Percentiles rank a stretch among this genome's conserved stretches.
Evolutionary conservation across 495 filamentous ascomycete genomes (phyloP).

Genomic region (Xanthoparmelia taractica): DNA sequence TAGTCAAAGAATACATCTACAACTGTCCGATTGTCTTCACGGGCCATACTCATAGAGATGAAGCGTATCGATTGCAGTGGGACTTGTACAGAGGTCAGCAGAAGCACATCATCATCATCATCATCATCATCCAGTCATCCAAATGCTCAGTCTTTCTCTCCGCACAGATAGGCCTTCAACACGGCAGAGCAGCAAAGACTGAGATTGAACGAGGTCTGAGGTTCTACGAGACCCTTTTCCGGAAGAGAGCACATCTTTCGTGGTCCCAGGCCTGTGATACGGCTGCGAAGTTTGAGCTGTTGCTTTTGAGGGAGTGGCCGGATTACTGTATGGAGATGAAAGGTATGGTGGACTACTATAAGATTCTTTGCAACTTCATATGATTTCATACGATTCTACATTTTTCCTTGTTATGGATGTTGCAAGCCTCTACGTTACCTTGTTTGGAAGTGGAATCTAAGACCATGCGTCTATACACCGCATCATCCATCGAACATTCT

Average conservation of each 20-base stretch:
- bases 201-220: slow-evolving; percentile 42
- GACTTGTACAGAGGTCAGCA: slow-evolving; percentile 13
- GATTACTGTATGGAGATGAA: slow-evolving; percentile 46
- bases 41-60: not conserved
- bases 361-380: not conserved
- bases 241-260: slow-evolving; percentile 38
- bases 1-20: not conserved
- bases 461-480: not conserved
- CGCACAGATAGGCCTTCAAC: slow-evolving; percentile 45
- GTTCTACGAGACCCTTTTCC: slow-evolving; percentile 48
- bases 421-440: not conserved
- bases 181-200: slow-evolving; percentile 40
- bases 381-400: not conserved
- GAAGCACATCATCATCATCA: not conserved
- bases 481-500: not conserved
- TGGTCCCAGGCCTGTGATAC: slow-evolving; percentile 43
- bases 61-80: slow-evolving; percentile 14
- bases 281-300: slow-evolving; percentile 39
- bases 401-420: not conserved
- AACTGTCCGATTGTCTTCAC: not conserved
- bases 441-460: too few relatives aligned
- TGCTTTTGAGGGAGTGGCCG: slow-evolving; percentile 36
- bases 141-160: not conserved
- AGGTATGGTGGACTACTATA: slow-evolving; percentile 23
- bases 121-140: not conserved